These are phyloP conservation scores for Ascochyta fabae DNA, from an alignment of 2,329 filamentous ascomycete genomes.

Conservation along the genomic window DNA sequence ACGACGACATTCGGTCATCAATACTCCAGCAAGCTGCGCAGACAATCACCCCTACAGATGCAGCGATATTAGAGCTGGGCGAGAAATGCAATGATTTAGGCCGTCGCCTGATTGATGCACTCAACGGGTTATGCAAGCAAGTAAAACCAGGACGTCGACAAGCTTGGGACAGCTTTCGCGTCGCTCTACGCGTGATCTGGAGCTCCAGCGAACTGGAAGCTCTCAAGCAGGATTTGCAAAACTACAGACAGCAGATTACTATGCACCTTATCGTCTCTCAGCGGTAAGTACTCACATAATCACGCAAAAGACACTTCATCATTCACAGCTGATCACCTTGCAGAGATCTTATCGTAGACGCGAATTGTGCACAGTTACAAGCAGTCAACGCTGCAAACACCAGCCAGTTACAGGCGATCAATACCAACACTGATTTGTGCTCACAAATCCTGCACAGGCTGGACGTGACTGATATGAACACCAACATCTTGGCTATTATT, in stretches of 20 bases:
- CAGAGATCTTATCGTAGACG: too few relatives aligned
- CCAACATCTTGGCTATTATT: neutral
- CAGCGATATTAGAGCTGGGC: too few relatives aligned
- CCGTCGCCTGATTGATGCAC: too few relatives aligned
- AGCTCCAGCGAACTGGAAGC: slow-evolving; percentile 5
- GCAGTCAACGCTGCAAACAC: too few relatives aligned
- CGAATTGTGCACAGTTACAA: too few relatives aligned
- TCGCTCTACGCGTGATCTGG: slow-evolving; percentile 14
- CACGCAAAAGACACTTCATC: too few relatives aligned
- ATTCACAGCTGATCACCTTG: too few relatives aligned
- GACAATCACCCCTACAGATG: neutral
- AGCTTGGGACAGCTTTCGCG: too few relatives aligned
- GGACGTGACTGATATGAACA: neutral
- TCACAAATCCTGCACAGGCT: neutral
- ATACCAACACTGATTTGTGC: neutral
- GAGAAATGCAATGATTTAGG: too few relatives aligned
- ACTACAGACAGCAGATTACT: slow-evolving; percentile 15
- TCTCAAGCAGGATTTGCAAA: slow-evolving; percentile 3
- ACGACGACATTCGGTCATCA: neutral
- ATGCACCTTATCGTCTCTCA: slow-evolving; percentile 10
- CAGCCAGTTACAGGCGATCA: too few relatives aligned
- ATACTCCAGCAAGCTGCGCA: neutral
- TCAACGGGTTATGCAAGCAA: too few relatives aligned
- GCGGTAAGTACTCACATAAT: neutral
- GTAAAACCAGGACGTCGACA: too few relatives aligned